Evolutionary conservation across 345 rosid genomes (phyloP).

Genomic region (Boechera divaricarpa): DNA sequence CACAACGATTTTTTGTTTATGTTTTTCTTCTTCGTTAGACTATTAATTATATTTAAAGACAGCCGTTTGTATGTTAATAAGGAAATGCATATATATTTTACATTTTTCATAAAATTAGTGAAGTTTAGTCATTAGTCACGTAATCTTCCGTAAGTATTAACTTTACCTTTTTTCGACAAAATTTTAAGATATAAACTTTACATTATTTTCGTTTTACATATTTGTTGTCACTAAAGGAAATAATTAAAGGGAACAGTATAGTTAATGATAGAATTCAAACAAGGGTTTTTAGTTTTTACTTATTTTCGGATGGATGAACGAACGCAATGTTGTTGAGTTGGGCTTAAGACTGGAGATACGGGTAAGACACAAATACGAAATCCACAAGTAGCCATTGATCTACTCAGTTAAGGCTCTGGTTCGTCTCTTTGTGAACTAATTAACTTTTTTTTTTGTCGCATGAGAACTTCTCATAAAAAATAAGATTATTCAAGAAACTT

Average conservation of each 20-base stretch:
- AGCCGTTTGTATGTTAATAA: background rate
- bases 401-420: no score
- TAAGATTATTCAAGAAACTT: no score
- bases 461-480: no score
- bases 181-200: background rate
- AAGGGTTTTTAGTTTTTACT: no score
- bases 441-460: no score
- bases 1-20: background rate
- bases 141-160: background rate
- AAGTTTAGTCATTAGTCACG: background rate
- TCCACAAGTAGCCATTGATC: no score
- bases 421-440: no score
- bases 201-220: background rate
- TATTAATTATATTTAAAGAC: background rate
- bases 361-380: no score
- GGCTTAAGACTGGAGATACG: no score
- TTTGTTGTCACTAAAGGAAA: background rate
- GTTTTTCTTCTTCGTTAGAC: background rate
- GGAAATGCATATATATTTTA: background rate
- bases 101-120: background rate
- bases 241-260: background rate
- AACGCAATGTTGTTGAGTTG: background rate
- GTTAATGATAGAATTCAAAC: background rate
- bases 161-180: background rate
- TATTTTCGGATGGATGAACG: background rate